These are phyloP conservation scores for Cryptosporidium ubiquitum DNA, from an alignment of 169 alveolate species.

Conservation along the genomic window DNA sequence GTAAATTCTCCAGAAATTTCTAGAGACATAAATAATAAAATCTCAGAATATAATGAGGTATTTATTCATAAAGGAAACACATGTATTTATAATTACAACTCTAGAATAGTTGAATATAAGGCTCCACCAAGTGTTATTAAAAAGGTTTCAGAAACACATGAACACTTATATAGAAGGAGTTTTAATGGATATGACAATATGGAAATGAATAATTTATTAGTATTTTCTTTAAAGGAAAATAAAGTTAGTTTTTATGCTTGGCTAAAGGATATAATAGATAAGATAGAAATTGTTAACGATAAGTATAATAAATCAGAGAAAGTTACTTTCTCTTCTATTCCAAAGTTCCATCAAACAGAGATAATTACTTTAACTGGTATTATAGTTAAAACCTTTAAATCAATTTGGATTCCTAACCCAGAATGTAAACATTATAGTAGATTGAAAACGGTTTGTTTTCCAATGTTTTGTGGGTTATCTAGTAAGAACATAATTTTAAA, in stretches of 20 bases:
- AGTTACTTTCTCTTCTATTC: background rate
- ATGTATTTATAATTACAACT: background rate
- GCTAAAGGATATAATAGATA: background rate
- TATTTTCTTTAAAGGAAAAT: background rate
- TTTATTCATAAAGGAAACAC: conserved; percentile 29
- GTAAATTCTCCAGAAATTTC: background rate
- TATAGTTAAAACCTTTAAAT: conserved; percentile 5
- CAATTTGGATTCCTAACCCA: conserved; percentile 38
- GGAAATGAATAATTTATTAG: background rate
- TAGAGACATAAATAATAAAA: no score
- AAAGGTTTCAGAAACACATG: background rate
- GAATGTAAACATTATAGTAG: conserved; percentile 24
- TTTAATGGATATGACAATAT: conserved; percentile 6
- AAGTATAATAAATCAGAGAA: no score
- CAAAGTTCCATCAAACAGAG: background rate
- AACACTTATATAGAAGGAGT: background rate
- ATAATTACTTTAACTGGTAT: background rate
- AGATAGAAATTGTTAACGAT: background rate
- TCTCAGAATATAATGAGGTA: no score
- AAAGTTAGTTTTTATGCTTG: conserved; percentile 22
- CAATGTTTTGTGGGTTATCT: conserved; percentile 65
- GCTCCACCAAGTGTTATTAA: conserved; percentile 18
- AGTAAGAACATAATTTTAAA: conserved; percentile 33
- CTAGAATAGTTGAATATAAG: conserved; percentile 5
- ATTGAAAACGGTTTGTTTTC: conserved; percentile 20